Evolutionary conservation across 495 filamentous ascomycete species (phyloP), one percentile per base, ranked within the genome.

Genomic region (Collariella sp.): DNA sequence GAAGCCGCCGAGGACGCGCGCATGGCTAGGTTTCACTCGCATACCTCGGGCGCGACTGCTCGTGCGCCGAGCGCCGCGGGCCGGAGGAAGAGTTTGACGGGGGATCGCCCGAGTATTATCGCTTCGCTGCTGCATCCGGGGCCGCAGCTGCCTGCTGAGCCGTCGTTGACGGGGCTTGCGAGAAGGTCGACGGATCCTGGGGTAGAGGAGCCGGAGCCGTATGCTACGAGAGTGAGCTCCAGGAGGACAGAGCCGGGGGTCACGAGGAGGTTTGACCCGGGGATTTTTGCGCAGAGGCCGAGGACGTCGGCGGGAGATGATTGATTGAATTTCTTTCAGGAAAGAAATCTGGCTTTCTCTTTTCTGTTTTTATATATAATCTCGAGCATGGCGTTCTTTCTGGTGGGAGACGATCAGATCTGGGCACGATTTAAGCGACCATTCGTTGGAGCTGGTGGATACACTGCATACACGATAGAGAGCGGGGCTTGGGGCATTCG

Each of bases 1-100:
- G 88, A 93, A 59, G 78, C 79, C 6, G 76, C 72, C 7, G 80
- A 86, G 40, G 76, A 81, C 38, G 62, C 71, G 20, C 70, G 80
- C 42, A 67, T 83, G 64, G 73, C 79, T 31, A 72, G 81, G 24
- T 76, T 79, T 22, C 58, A 69, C 11, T 83, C 84, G 0, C 79
- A 72, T 55, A 59, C 78, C 19, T 81, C 79, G 18, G 62, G 73
- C 10, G 70, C 53, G 20, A 62, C 66, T 10, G 44, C 39, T 56
- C 52, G 52, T 6, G 22, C 58, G 13, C 46, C 54, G 15, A 57
- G 63, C 31, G 58, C 61, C 29, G 54, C 63, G 7, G 61, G 62
- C 23, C 55, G 54, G 16, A 50, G 36, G 57, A 59, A 41, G 57
- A 58, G 59, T 36, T 19, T 58, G 10, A 67, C 58, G 51, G 50